These are phyloP conservation scores for Brassica nigra DNA, from an alignment of 345 rosid genomes.

Conservation along the genomic window DNA sequence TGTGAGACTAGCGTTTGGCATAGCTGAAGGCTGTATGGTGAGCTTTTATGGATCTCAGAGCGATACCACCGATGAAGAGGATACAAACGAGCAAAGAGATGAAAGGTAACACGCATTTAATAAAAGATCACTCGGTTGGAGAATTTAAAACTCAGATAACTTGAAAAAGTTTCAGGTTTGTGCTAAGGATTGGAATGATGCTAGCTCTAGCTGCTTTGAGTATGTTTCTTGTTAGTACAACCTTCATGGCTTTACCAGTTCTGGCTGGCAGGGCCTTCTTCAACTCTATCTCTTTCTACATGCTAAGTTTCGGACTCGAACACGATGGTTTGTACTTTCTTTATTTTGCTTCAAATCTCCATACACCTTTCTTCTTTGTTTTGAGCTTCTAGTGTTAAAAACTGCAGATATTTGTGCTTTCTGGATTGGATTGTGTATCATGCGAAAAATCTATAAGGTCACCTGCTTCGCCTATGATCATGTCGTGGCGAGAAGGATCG, in stretches of 20 bases:
- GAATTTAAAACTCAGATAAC: not conserved
- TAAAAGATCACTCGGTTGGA: not conserved
- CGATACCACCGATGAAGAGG: not conserved
- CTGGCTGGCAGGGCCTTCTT: not conserved
- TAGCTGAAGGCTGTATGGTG: conserved; percentile 10
- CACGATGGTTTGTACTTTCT: not conserved
- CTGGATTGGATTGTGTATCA: conserved; percentile 7
- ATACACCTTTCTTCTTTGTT: not conserved
- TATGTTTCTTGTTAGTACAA: not conserved
- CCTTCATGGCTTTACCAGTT: not conserved
- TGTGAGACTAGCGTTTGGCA: not conserved
- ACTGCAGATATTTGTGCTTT: conserved; percentile 19
- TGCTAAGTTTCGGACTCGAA: not conserved
- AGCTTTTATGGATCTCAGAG: conserved; percentile 7
- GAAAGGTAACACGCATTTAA: not conserved
- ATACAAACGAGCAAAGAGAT: not conserved
- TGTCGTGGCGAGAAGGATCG: not conserved
- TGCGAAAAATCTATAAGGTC: not conserved
- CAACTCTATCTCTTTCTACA: not conserved
- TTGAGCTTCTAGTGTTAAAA: not conserved
- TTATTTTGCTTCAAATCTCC: not conserved
- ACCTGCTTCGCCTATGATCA: not conserved
- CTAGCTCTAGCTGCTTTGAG: not conserved
- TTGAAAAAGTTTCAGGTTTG: not conserved
- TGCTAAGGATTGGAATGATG: not conserved